Percentiles rank a stretch among this genome's conserved stretches.
phyloP scores from a whole-genome alignment of 108 stramenopile genomes.

The Nannochloropsis gaditana region DNA sequence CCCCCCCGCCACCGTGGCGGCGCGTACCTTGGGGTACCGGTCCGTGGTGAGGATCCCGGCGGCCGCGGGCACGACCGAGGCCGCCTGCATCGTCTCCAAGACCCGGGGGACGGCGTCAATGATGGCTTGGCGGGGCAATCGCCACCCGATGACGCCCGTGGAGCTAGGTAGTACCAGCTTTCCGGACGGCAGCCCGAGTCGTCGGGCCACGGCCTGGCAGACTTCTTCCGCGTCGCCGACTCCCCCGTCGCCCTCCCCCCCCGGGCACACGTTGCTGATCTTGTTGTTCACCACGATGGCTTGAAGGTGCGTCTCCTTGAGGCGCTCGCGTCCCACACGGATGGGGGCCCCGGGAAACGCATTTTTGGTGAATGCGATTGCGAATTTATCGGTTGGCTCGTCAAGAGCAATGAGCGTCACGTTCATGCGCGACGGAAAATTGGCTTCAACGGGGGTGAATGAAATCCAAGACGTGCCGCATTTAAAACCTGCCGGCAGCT shows the following conservation, averaged over 20 bases:
- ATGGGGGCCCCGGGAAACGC: slow-evolving; percentile 87
- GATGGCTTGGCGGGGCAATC: slow-evolving; percentile 78
- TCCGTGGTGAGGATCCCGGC: slow-evolving; percentile 59
- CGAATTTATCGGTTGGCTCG: slow-evolving; percentile 28
- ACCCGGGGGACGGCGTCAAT: slow-evolving; percentile 21
- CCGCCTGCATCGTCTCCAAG: slow-evolving; percentile 29
- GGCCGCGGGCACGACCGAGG: slow-evolving; percentile 31
- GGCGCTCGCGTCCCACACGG: slow-evolving; percentile 69
- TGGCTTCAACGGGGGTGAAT: slow-evolving; percentile 39
- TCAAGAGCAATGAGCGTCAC: slow-evolving; percentile 42
- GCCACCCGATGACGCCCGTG: slow-evolving; percentile 98
- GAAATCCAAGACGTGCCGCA: slow-evolving; percentile 31
- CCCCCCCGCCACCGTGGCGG: not conserved
- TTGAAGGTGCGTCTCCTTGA: slow-evolving; percentile 66
- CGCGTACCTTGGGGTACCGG: slow-evolving; percentile 57
- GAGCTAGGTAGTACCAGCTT: slow-evolving; percentile 64
- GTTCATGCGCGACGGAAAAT: slow-evolving; percentile 28
- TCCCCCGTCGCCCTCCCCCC: slow-evolving; percentile 62
- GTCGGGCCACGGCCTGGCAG: slow-evolving; percentile 72
- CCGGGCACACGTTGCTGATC: slow-evolving; percentile 87
- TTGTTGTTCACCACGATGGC: slow-evolving; percentile 92
- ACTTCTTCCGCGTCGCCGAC: slow-evolving; percentile 69
- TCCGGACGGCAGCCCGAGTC: slow-evolving; percentile 63
- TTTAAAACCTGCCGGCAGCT: slow-evolving; percentile 37
- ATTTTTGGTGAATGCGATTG: slow-evolving; percentile 39